Percentiles rank a stretch among this genome's conserved stretches.
These are phyloP conservation scores for Umbelopsis sp. DNA, from an alignment of 192 early-diverging fungal species.

Conservation along the genomic window DNA sequence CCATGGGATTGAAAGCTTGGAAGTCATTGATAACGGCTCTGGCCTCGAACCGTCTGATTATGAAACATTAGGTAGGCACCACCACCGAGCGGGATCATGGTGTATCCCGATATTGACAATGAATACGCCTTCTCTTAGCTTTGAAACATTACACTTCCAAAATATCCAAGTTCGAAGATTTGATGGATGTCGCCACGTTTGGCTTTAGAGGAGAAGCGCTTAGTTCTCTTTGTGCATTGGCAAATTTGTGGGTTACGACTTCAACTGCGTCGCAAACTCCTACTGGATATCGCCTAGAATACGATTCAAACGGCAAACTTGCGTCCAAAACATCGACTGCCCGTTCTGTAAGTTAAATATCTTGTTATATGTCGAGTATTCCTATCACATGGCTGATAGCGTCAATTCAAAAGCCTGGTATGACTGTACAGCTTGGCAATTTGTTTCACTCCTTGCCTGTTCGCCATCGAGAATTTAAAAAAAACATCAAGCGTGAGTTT, in stretches of 20 bases:
- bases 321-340: constrained; percentile 45
- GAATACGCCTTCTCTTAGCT: constrained; percentile 38
- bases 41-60: constrained; percentile 73
- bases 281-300: constrained; percentile 69
- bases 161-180: constrained; percentile 74
- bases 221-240: constrained; percentile 83
- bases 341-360: constrained; percentile 41
- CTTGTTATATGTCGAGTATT: constrained; percentile 19
- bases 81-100: no score
- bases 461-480: constrained; percentile 80
- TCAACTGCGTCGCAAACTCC: constrained; percentile 58
- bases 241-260: constrained; percentile 67
- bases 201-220: constrained; percentile 96
- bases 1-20: constrained; percentile 67
- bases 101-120: no score
- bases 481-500: constrained; percentile 81
- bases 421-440: constrained; percentile 71
- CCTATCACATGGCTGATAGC: neutral
- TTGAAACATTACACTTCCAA: constrained; percentile 93
- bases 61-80: constrained; percentile 59
- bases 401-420: constrained; percentile 55
- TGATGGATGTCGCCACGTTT: constrained; percentile 77
- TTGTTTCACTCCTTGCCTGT: constrained; percentile 91
- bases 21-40: constrained; percentile 86
- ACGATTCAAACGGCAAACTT: constrained; percentile 67